Evolutionary conservation across 495 filamentous ascomycete species (phyloP), one percentile per base, ranked within the genome.

Genomic region (Penicillium bialowiezense): DNA sequence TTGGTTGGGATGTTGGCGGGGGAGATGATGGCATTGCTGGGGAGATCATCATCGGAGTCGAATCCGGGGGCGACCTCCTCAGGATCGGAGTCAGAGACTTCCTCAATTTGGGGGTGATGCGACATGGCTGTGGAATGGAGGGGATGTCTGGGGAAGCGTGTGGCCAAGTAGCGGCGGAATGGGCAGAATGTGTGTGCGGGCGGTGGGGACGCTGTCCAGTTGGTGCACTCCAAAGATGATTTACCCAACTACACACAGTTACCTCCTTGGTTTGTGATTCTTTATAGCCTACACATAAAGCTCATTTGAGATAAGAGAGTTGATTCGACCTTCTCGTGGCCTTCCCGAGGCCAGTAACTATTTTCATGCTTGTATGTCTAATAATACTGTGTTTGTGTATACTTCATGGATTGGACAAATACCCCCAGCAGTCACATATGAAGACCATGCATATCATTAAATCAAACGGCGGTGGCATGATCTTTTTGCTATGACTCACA

Each of bases 51-150:
- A 18, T 48, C 45, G 13, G 86, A 80, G 56, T 72, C 77, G 48
- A 90, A 86, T 41, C 81, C 81, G 40, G 90, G 88, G 63, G 91
- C 90, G 18, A 89, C 84, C 63, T 85, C 81, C 50, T 83, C 80
- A 44, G 79, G 81, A 64, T 90, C 88, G 50, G 80, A 86, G 74
- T 92, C 89, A 26, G 77, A 85, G 47, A 96, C 81, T 69, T 96
- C 92, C 77, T 97, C 92, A 62, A 97, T 82, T 35, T 83, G 86
- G 38, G 91, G 82, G 69, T 91, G 78, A 56, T 67, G 77, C 29
- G 90, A 89, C 91, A 96, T 96, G 58, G 21, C 18, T 46, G 51
- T 29, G 31, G 35, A 29, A 32, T 40, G 35, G 26, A 23, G 24
- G 15, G 35, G 28, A 21, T 49, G 44, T 28, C 17, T 28, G 48